Percentiles rank a stretch among this genome's conserved stretches.
phyloP scores from a whole-genome alignment of 2,329 filamentous ascomycete genomes.

The Sporothrix euskadiensis region DNA sequence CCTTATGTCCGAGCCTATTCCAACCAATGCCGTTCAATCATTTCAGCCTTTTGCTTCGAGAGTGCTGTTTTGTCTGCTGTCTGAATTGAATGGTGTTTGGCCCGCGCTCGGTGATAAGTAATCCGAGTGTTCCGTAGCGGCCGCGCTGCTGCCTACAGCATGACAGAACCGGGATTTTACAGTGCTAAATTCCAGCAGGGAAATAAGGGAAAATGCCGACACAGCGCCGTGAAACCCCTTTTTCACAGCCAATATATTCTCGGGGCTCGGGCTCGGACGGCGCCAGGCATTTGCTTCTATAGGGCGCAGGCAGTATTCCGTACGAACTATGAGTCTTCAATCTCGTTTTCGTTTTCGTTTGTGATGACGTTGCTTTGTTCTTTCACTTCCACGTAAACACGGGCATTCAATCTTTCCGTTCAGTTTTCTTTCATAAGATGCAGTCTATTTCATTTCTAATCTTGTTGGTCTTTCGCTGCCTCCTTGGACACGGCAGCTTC shows the following conservation, averaged over 20 bases:
- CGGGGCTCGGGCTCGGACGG: constrained; percentile 5
- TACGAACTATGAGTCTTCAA: not conserved
- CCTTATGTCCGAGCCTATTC: constrained; percentile 11
- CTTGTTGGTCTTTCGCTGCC: not conserved
- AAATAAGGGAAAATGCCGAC: constrained; percentile 1
- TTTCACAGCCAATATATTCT: not conserved
- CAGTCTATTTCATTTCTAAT: not conserved
- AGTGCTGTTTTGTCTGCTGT: not conserved
- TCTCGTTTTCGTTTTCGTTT: not conserved
- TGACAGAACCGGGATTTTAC: not conserved
- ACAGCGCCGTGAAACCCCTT: not conserved
- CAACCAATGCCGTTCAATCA: not conserved
- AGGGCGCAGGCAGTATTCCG: too few relatives aligned
- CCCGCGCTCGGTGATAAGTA: not conserved
- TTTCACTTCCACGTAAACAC: not conserved
- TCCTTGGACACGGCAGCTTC: not conserved
- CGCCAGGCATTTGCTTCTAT: not conserved
- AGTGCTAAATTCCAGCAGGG: not conserved
- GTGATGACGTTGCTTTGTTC: not conserved
- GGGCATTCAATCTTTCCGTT: not conserved
- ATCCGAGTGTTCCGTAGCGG: not conserved
- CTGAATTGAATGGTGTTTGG: not conserved
- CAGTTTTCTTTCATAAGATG: not conserved
- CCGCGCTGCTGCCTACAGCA: constrained; percentile 15
- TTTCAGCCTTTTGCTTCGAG: not conserved